Evolutionary conservation across 345 rosid genomes (phyloP).

Genomic region (Turritis glabra): DNA sequence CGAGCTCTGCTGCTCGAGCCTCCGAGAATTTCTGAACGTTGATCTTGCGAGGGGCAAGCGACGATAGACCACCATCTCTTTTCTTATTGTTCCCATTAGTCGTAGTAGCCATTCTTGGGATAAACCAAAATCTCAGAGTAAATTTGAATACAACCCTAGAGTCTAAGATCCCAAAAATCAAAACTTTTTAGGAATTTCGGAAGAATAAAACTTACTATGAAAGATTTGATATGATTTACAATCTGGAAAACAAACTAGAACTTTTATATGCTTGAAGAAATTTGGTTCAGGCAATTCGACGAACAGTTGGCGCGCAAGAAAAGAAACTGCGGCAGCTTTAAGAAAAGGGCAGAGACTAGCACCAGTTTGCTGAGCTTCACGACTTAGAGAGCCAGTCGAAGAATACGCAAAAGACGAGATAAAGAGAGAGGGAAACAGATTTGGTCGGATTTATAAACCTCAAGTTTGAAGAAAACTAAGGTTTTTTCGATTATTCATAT

Average conservation of each 20-base stretch:
- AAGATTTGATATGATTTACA: background rate
- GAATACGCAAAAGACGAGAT: background rate
- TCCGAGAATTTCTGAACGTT: conserved; percentile 71
- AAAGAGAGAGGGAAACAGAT: background rate
- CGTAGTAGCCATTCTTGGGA: conserved; percentile 14
- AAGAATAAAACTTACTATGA: background rate
- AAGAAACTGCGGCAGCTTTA: background rate
- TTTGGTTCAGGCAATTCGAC: conserved; percentile 30
- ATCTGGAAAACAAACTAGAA: background rate
- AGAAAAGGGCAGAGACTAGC: background rate
- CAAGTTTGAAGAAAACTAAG: background rate
- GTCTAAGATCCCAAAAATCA: too few species aligned
- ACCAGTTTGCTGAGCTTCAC: background rate
- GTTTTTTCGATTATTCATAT: background rate
- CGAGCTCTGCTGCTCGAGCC: conserved; percentile 68
- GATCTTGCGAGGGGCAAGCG: conserved; percentile 59
- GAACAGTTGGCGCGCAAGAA: conserved; percentile 30
- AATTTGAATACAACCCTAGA: background rate
- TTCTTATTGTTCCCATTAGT: conserved; percentile 27
- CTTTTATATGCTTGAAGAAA: background rate
- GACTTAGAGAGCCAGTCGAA: background rate
- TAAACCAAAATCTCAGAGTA: background rate
- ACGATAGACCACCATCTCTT: conserved; percentile 15
- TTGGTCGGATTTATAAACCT: background rate
- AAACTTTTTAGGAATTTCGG: background rate